These are phyloP conservation scores for Fusarium mundagurra DNA, from an alignment of 2,329 filamentous ascomycete species.

Conservation along the genomic window DNA sequence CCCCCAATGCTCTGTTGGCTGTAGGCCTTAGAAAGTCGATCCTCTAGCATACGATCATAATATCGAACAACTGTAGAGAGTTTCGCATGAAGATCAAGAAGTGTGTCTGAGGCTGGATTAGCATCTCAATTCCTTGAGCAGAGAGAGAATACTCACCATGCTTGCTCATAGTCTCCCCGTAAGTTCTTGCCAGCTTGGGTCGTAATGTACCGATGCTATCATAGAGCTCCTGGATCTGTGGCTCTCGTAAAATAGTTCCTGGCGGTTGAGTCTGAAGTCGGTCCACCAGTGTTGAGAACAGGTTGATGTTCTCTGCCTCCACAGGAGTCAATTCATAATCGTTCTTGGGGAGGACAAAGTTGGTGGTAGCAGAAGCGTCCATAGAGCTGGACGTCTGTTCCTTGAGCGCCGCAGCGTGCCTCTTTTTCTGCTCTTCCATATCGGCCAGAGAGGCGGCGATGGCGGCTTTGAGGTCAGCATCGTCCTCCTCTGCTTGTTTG, in stretches of 20 bases:
- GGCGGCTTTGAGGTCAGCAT: conserved; percentile 91
- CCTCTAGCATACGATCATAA: conserved; percentile 98
- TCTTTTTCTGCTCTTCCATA: conserved; percentile 98
- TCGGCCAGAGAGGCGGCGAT: conserved; percentile 95
- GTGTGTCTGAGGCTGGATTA: conserved; percentile 71
- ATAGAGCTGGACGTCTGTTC: conserved; percentile 70
- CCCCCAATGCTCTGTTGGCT: conserved; percentile 78
- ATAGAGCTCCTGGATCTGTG: conserved; percentile 97
- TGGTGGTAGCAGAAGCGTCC: conserved; percentile 51
- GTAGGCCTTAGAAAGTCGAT: conserved; percentile 92
- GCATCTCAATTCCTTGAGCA: neutral
- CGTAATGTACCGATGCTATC: conserved; percentile 94
- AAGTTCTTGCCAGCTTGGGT: conserved; percentile 93
- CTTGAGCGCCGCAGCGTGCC: conserved; percentile 84
- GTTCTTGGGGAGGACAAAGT: conserved; percentile 77
- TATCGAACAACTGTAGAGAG: conserved; percentile 95
- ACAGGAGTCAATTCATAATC: conserved; percentile 94
- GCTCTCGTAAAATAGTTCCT: conserved; percentile 94
- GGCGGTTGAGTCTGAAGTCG: conserved; percentile 93
- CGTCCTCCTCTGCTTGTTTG: conserved; percentile 79
- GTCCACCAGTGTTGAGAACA: conserved; percentile 94
- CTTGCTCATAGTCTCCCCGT: conserved; percentile 99
- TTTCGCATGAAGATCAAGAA: conserved; percentile 94
- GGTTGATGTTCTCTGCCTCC: conserved; percentile 96
- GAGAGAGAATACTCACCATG: conserved; percentile 70